Conservation (phyloP, 441 rosid genomes). For the Eutrema salsugineum region DNA sequence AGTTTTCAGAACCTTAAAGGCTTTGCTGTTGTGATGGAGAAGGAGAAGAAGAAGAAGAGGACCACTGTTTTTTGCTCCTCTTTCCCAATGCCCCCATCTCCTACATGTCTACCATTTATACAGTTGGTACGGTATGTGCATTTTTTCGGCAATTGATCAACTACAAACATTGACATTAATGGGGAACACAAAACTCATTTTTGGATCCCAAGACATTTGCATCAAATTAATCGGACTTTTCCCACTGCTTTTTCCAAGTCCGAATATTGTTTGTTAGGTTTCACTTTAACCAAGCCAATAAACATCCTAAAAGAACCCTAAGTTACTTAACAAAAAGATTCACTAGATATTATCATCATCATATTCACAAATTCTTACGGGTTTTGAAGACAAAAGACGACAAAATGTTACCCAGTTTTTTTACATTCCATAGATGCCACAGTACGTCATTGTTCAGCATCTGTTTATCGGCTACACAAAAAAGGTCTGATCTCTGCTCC, state of each 20-base stretch:
- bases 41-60: slow-evolving; percentile 6
- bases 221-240: not conserved
- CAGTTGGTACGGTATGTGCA: not conserved
- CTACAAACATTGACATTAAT: not conserved
- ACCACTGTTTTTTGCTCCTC: slow-evolving; percentile 19
- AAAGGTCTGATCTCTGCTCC: not conserved
- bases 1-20: not conserved
- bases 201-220: not conserved
- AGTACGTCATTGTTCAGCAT: not conserved
- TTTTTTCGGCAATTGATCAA: not conserved
- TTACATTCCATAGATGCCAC: slow-evolving; percentile 17
- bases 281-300: slow-evolving; percentile 2
- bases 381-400: not conserved
- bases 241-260: not conserved
- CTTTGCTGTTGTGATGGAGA: not conserved
- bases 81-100: slow-evolving; percentile 15
- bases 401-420: slow-evolving; percentile 6
- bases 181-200: not conserved
- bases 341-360: not conserved
- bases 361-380: not conserved
- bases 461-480: not conserved
- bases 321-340: not conserved
- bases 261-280: not conserved
- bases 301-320: not conserved
- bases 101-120: slow-evolving; percentile 13